Evolutionary conservation across 2,329 filamentous ascomycete genomes (phyloP).

Genomic region (Colletotrichum neosansevieriae): DNA sequence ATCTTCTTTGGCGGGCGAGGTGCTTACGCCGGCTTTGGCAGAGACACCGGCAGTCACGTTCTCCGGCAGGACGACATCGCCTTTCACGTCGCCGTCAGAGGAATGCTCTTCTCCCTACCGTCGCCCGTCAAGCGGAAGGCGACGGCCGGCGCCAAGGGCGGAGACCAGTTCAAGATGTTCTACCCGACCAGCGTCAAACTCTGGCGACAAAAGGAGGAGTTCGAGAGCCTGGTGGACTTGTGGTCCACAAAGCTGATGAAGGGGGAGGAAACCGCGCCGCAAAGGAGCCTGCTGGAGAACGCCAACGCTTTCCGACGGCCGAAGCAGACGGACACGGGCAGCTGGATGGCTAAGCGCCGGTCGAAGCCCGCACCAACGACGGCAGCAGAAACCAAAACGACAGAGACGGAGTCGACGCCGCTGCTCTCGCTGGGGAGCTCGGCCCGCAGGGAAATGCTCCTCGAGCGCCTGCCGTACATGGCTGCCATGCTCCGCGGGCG

Average conservation of each 20-base stretch:
- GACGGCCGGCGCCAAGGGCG: slow-evolving; percentile 56
- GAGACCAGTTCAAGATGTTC: slow-evolving; percentile 87
- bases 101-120: slow-evolving; percentile 86
- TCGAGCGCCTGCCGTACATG: slow-evolving; percentile 91
- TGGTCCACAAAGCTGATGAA: slow-evolving; percentile 74
- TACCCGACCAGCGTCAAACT: slow-evolving; percentile 88
- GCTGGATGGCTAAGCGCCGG: slow-evolving; percentile 43
- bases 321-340: slow-evolving; percentile 47
- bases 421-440: slow-evolving; percentile 73
- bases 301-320: slow-evolving; percentile 63
- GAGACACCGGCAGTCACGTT: slow-evolving; percentile 75
- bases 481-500: slow-evolving; percentile 69
- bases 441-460: slow-evolving; percentile 78
- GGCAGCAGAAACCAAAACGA: slow-evolving; percentile 25
- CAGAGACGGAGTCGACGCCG: slow-evolving; percentile 47
- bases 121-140: slow-evolving; percentile 83
- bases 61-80: slow-evolving; percentile 93
- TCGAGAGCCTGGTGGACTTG: slow-evolving; percentile 78
- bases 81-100: slow-evolving; percentile 90
- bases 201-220: slow-evolving; percentile 86
- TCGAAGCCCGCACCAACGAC: slow-evolving; percentile 20
- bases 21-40: slow-evolving; percentile 61
- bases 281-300: slow-evolving; percentile 56
- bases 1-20: slow-evolving; percentile 74
- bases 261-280: slow-evolving; percentile 58